Base-by-base conservation (phyloP, 345 rosid genomes). In the Citrus hindsii region DNA sequence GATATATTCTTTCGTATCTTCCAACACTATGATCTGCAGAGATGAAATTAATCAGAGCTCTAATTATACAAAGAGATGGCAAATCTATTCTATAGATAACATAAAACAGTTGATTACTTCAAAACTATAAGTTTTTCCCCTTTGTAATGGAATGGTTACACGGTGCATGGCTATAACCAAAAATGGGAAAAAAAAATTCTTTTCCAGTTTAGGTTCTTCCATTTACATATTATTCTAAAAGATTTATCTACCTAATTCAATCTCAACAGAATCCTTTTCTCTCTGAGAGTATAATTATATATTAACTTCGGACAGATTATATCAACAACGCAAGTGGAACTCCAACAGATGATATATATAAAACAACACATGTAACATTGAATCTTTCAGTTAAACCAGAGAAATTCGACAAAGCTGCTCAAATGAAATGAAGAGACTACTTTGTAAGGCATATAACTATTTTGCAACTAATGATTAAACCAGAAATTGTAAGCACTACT, bases 1-100 rank as follows among this genome's bases (percentile, higher is more conserved):
- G 61, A 95, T 90, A 78, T 89, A 95, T 79, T 93, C 98, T 60
- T 67, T 72, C 61, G 94, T 93, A 84, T 95, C 99, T 89, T 95
- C 99, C 86, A 95, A 82, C 21, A 91, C 98, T 69, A 93, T 88
- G 40, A 95, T 91, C 98, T 95, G 89, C 81, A 79, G 7, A 56
- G 33, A 63, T 21, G 37, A 56, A 79, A 24, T 63, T 56, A 51
- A 32, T 7, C 56, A 53, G 6, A 18, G 24, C 13, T 28, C 27
- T 68, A 38, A 24, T 24, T 46, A 14, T 46, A 24, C 22, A 42
- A 69, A 14, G 4, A 69, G 38, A 64, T 7, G 71, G 24, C 0
- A 38, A n/a, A 10, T 67, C 18, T 16, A 22, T 22, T 67, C 5
- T 8, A 14, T 21, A 37, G 16, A 38, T 19, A 37, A 30, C 42